Percentiles rank a stretch among this genome's conserved stretches.
phyloP scores from a whole-genome alignment of 2,329 filamentous ascomycete genomes.

The Aspergillus carbonarius region DNA sequence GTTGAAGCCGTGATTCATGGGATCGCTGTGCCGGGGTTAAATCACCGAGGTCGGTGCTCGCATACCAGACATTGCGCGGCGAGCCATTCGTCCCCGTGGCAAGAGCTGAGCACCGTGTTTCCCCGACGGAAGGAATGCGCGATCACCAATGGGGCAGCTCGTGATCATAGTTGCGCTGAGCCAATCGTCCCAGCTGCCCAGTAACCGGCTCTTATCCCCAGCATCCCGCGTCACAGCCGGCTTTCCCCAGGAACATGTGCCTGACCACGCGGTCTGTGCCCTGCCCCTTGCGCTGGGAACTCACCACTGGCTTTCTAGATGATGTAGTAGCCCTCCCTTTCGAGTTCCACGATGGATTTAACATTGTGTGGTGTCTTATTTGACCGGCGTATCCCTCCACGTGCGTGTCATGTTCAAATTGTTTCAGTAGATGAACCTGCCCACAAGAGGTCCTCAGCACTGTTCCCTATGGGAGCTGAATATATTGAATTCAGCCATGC shows the following conservation, averaged over 20 bases:
- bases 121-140: slow-evolving; percentile 13
- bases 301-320: not conserved
- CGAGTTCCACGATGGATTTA: not conserved
- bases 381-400: not conserved
- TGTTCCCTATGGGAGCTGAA: slow-evolving; percentile 17
- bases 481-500: slow-evolving; percentile 16
- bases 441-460: not conserved
- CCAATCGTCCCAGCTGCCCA: not conserved
- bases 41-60: slow-evolving; percentile 6
- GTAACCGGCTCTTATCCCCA: not conserved
- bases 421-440: not conserved
- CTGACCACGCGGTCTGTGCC: not conserved
- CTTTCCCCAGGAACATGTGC: not conserved
- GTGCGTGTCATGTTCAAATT: not conserved
- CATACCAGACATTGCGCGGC: slow-evolving; percentile 12
- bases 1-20: not conserved
- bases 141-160: not conserved
- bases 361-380: not conserved
- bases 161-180: not conserved
- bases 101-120: not conserved
- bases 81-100: not conserved
- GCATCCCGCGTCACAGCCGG: not conserved
- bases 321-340: not conserved
- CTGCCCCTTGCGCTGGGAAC: not conserved
- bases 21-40: not conserved